Evolutionary conservation across 78 protist species (phyloP).

Genomic region (Dictyostelium brefeldianum): DNA sequence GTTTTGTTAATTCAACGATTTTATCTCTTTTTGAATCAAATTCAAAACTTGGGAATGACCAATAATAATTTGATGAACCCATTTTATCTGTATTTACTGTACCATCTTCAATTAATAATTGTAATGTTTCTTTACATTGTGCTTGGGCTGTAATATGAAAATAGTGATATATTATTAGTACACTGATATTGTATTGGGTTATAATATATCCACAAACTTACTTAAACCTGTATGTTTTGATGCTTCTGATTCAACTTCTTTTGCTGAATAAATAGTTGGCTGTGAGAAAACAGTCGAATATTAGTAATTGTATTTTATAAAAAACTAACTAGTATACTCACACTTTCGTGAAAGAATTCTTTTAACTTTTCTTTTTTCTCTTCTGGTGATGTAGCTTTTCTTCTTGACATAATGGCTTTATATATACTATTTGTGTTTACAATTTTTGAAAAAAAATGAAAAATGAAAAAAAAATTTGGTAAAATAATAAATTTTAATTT

Average conservation of each 20-base stretch:
- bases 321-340: neutral
- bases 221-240: constrained; percentile 28
- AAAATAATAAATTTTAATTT: no score
- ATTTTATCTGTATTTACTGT: constrained; percentile 61
- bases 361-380: constrained; percentile 55
- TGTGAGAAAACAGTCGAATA: neutral
- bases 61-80: constrained; percentile 42
- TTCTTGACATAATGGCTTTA: constrained; percentile 58
- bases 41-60: constrained; percentile 68
- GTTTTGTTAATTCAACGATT: constrained; percentile 3
- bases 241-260: constrained; percentile 37
- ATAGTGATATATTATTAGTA: neutral
- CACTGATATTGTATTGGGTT: no score
- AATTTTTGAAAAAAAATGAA: no score
- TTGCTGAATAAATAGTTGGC: constrained; percentile 38
- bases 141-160: constrained; percentile 11
- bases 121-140: constrained; percentile 33
- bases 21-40: constrained; percentile 17
- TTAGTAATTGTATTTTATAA: neutral
- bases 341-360: constrained; percentile 53
- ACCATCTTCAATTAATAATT: constrained; percentile 46
- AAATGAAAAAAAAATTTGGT: no score
- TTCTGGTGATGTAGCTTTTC: constrained; percentile 46
- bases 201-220: no score
- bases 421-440: no score